Conservation (phyloP, 805 yeast genomes). For the Pichia pseudocactophila region DNA sequence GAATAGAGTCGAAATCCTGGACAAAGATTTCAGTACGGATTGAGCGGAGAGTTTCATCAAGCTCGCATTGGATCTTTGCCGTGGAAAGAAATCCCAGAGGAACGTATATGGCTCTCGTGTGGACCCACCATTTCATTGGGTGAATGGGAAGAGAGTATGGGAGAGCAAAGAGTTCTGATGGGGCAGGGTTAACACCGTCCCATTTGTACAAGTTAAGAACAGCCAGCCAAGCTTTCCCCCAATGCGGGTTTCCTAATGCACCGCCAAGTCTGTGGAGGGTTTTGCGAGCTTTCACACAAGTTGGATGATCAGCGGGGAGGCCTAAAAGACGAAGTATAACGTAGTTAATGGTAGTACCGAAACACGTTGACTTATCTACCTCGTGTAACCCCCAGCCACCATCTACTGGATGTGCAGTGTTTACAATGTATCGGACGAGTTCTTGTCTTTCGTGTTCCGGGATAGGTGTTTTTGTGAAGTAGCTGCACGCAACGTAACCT, state of each 20-base stretch:
- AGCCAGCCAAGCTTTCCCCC: conserved; percentile 95
- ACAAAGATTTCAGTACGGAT: conserved; percentile 76
- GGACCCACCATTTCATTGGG: conserved; percentile 99
- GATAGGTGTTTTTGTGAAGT: conserved; percentile 60
- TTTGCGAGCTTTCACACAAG: conserved; percentile 62
- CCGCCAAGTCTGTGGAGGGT: conserved; percentile 75
- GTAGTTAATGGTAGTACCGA: conserved; percentile 88
- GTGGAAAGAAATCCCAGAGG: conserved; percentile 78
- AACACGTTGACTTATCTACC: conserved; percentile 87
- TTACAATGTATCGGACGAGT: conserved; percentile 77
- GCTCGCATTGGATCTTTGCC: conserved; percentile 42
- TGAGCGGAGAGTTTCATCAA: conserved; percentile 54
- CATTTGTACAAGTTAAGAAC: conserved; percentile 74
- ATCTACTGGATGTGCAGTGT: conserved; percentile 91
- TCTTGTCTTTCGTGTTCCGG: conserved; percentile 60
- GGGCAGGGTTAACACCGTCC: conserved; percentile 98
- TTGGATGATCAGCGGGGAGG: conserved; percentile 62
- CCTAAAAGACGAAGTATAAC: conserved; percentile 78
- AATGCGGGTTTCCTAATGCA: conserved; percentile 84
- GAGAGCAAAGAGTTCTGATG: conserved; percentile 86
- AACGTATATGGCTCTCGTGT: conserved; percentile 83
- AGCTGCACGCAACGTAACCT: conserved; percentile 72
- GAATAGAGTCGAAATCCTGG: conserved; percentile 52
- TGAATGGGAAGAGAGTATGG: conserved; percentile 80
- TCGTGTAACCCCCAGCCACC: conserved; percentile 99